A percentile compares a stretch with the other conserved stretches of the same genome.
These are phyloP conservation scores for Paramarasmius palmivorus DNA, from an alignment of 1,284 basidiomycete genomes.

Conservation along the genomic window DNA sequence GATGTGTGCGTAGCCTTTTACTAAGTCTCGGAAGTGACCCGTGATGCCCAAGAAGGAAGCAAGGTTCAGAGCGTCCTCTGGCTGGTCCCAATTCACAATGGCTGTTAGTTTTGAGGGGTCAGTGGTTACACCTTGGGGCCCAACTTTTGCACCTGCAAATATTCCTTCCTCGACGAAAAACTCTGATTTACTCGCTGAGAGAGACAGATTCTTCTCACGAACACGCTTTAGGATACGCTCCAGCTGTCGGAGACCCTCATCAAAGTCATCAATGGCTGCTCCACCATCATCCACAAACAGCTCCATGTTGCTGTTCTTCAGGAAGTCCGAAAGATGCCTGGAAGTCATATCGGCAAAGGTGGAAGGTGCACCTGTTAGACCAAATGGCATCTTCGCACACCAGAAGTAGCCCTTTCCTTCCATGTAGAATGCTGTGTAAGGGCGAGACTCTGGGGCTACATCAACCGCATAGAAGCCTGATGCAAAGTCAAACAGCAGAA, in stretches of 20 bases:
- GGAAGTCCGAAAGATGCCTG: slow-evolving; percentile 28
- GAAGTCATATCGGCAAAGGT: slow-evolving; percentile 35
- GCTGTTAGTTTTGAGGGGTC: slow-evolving; percentile 34
- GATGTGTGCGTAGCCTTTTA: slow-evolving; percentile 30
- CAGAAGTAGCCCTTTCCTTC: slow-evolving; percentile 38
- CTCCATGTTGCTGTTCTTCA: slow-evolving; percentile 26
- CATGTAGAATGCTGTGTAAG: slow-evolving; percentile 38
- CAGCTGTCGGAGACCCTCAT: slow-evolving; percentile 21
- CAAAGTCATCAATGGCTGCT: slow-evolving; percentile 26
- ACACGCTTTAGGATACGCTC: slow-evolving; percentile 20
- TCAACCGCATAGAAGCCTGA: slow-evolving; percentile 36
- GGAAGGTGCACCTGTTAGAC: slow-evolving; percentile 40
- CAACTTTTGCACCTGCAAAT: slow-evolving; percentile 32
- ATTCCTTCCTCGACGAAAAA: slow-evolving; percentile 32
- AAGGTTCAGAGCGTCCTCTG: slow-evolving; percentile 27
- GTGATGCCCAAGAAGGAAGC: slow-evolving; percentile 17
- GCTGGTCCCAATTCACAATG: slow-evolving; percentile 31
- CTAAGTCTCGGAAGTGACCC: slow-evolving; percentile 26
- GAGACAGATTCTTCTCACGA: slow-evolving; percentile 24
- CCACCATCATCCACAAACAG: slow-evolving; percentile 35
- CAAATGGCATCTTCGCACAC: slow-evolving; percentile 40
- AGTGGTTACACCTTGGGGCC: slow-evolving; percentile 28
- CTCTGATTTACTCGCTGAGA: slow-evolving; percentile 30
- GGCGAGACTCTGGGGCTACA: slow-evolving; percentile 25
- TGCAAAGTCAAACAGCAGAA: slow-evolving; percentile 34